Conservation (phyloP, 202 grass and related monocot genomes). For the Bolboschoenoplectus hybrid region DNA sequence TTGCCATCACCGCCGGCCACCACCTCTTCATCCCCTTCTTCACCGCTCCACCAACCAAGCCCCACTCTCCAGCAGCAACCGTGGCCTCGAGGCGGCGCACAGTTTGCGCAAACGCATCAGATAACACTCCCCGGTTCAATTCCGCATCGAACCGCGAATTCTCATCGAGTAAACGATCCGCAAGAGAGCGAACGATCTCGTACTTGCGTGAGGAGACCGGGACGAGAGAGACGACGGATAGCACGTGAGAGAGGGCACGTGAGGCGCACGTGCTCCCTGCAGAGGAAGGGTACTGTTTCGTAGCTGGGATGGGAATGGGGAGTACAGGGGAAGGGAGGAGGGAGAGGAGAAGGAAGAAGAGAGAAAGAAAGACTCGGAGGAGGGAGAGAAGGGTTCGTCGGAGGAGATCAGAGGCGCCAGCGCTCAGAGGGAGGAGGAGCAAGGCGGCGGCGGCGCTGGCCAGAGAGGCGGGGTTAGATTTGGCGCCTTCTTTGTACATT, state of each 20-base stretch:
- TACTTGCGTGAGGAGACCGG: constrained; percentile 85
- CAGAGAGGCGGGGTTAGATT: constrained; percentile 23
- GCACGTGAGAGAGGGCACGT: constrained; percentile 69
- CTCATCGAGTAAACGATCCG: constrained; percentile 77
- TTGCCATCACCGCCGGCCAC: constrained; percentile 26
- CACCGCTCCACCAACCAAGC: constrained; percentile 51
- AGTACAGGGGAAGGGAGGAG: constrained; percentile 37
- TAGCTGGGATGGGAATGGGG: not conserved
- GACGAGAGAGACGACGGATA: constrained; percentile 57
- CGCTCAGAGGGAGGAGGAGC: constrained; percentile 26
- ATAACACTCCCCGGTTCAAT: constrained; percentile 54
- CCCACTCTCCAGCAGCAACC: constrained; percentile 34
- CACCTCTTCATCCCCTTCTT: constrained; percentile 50
- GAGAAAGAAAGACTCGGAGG: constrained; percentile 43
- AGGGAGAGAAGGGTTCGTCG: constrained; percentile 42
- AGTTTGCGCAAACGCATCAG: constrained; percentile 54
- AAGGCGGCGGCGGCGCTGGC: constrained; percentile 6
- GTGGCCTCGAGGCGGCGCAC: constrained; percentile 61
- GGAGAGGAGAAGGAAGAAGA: constrained; percentile 60
- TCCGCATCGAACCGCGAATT: constrained; percentile 41
- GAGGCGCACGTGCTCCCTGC: constrained; percentile 42
- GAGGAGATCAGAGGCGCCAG: constrained; percentile 42
- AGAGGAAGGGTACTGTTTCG: constrained; percentile 11
- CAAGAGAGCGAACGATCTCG: constrained; percentile 66
- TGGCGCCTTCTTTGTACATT: constrained; percentile 38